These are phyloP conservation scores for Globomyces pollinis-pini DNA, from an alignment of 192 early-diverging fungal genomes.

Conservation along the genomic window DNA sequence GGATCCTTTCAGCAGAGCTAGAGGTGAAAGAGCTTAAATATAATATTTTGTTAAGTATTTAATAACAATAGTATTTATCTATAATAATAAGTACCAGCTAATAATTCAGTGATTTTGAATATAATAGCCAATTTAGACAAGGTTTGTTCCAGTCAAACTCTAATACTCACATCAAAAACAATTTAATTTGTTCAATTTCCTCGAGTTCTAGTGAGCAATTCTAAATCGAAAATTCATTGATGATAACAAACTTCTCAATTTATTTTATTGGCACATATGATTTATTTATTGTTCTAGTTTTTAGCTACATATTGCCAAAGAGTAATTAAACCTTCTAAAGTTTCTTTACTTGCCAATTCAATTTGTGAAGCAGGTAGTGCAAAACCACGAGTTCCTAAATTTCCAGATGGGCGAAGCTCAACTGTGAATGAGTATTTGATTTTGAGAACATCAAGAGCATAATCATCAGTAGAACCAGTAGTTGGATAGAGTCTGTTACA, in stretches of 20 bases:
- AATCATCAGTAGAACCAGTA: conserved; percentile 20
- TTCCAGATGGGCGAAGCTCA: conserved; percentile 19
- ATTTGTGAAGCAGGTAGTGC: conserved; percentile 18
- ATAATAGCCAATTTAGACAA: too few relatives aligned
- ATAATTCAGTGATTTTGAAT: too few relatives aligned
- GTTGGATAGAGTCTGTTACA: conserved; percentile 25
- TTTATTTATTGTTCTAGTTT: not conserved
- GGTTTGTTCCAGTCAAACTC: too few relatives aligned
- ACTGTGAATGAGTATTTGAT: conserved; percentile 18
- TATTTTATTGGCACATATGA: too few relatives aligned
- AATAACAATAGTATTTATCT: too few relatives aligned
- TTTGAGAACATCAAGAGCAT: conserved; percentile 5
- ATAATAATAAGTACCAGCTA: too few relatives aligned
- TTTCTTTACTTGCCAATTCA: conserved; percentile 19
- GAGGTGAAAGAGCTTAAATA: conserved; percentile 10
- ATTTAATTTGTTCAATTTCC: too few relatives aligned
- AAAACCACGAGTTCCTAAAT: conserved; percentile 12
- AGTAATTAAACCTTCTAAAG: conserved; percentile 12
- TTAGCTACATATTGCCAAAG: conserved; percentile 12
- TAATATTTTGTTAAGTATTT: not conserved
- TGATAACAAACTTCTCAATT: too few relatives aligned
- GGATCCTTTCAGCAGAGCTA: conserved; percentile 14
- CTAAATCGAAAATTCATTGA: too few relatives aligned
- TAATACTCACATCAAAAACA: too few relatives aligned
- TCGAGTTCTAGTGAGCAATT: too few relatives aligned